Evolutionary conservation across 352 stramenopile species (phyloP).

Genomic region (Pythium oligandrum): DNA sequence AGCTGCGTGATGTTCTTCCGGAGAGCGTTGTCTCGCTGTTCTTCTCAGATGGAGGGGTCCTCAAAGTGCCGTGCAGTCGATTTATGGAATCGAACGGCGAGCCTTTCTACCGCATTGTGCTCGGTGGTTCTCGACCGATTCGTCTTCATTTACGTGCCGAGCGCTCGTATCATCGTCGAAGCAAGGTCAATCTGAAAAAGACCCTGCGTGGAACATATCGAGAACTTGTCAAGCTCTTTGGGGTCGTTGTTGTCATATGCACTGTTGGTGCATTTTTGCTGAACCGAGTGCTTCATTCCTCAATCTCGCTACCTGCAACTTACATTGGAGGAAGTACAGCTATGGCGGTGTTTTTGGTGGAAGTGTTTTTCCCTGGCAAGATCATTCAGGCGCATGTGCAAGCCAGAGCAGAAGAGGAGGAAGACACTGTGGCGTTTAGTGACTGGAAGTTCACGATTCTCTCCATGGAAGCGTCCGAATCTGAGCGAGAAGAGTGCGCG

Average conservation of each 20-base stretch:
- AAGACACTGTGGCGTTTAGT: slow-evolving; percentile 17
- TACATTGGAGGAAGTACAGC: slow-evolving; percentile 39
- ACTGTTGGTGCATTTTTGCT: slow-evolving; percentile 39
- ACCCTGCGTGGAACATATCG: slow-evolving; percentile 55
- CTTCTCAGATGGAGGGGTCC: slow-evolving; percentile 51
- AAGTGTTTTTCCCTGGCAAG: slow-evolving; percentile 48
- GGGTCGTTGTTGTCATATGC: slow-evolving; percentile 51
- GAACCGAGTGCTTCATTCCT: slow-evolving; percentile 41
- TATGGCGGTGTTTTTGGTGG: slow-evolving; percentile 46
- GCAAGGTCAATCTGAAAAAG: slow-evolving; percentile 28
- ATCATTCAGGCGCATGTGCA: slow-evolving; percentile 25
- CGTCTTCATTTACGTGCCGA: slow-evolving; percentile 44
- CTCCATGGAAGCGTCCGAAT: slow-evolving; percentile 51
- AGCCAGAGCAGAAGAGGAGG: slow-evolving; percentile 2
- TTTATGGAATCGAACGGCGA: slow-evolving; percentile 37
- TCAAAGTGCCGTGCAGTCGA: slow-evolving; percentile 41
- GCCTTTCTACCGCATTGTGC: slow-evolving; percentile 51
- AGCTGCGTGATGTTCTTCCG: slow-evolving; percentile 35
- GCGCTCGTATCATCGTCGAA: slow-evolving; percentile 19
- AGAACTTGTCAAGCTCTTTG: slow-evolving; percentile 60
- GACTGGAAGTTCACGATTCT: slow-evolving; percentile 67
- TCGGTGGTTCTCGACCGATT: slow-evolving; percentile 45
- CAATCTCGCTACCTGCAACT: slow-evolving; percentile 48
- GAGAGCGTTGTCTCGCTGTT: slow-evolving; percentile 44
- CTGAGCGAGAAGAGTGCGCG: slow-evolving; percentile 25